phyloP scores from a whole-genome alignment of 2,329 filamentous ascomycete species.

The Talaromyces albobiverticillius region DNA sequence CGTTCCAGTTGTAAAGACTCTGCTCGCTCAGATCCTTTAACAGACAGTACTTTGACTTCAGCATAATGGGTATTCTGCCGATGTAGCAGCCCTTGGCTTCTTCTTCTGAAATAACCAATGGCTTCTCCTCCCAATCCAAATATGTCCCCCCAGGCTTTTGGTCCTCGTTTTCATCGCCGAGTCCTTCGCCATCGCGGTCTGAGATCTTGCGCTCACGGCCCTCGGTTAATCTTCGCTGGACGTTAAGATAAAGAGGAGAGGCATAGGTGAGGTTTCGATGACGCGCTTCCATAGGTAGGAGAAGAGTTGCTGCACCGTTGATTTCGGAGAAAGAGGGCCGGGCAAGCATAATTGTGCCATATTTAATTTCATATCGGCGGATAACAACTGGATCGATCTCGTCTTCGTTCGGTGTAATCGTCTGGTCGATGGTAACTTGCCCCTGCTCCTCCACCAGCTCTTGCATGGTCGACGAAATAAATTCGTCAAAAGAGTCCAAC shows the following conservation, averaged over 20 bases:
- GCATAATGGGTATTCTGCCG: conserved; percentile 94
- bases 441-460: conserved; percentile 92
- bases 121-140: conserved; percentile 48
- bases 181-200: conserved; percentile 60
- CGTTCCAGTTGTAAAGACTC: conserved; percentile 84
- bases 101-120: conserved; percentile 56
- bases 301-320: conserved; percentile 79
- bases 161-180: conserved; percentile 52
- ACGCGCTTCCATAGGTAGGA: conserved; percentile 92
- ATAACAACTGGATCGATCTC: conserved; percentile 75
- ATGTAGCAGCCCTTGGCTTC: conserved; percentile 72
- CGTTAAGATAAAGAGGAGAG: conserved; percentile 83
- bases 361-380: conserved; percentile 91
- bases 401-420: conserved; percentile 71
- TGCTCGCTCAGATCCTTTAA: conserved; percentile 80
- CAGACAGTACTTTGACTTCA: conserved; percentile 95
- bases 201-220: conserved; percentile 74
- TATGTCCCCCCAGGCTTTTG: conserved; percentile 44
- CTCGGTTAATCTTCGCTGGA: conserved; percentile 79
- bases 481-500: conserved; percentile 97
- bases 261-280: conserved; percentile 95
- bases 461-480: conserved; percentile 89
- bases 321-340: conserved; percentile 89
- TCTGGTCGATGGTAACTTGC: conserved; percentile 88
- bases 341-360: conserved; percentile 84